Percentiles rank a stretch among this genome's conserved stretches.
phyloP scores from a whole-genome alignment of 139 green algal species.

The Micractinium sp. region DNA sequence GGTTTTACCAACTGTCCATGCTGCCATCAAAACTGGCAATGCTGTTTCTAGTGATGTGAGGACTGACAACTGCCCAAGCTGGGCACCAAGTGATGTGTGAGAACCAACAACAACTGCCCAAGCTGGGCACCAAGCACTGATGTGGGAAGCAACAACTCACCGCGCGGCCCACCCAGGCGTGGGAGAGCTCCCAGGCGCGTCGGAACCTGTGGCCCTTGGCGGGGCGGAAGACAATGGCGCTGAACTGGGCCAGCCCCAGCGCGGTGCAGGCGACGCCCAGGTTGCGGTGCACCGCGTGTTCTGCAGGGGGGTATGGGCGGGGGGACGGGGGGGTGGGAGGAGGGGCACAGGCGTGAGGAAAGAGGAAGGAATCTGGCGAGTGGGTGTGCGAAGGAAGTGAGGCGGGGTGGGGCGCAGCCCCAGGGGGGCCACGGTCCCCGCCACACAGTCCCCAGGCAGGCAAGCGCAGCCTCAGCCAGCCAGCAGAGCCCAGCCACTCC shows the following conservation, averaged over 20 bases:
- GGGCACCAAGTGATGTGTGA: too few relatives aligned
- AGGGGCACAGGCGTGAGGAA: too few relatives aligned
- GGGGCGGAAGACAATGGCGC: not conserved
- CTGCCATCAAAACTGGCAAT: too few relatives aligned
- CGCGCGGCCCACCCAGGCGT: slow-evolving; percentile 34
- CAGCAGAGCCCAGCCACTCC: too few relatives aligned
- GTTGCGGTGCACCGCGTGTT: slow-evolving; percentile 35
- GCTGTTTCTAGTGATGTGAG: not conserved
- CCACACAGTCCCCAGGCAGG: too few relatives aligned
- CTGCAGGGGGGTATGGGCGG: too few relatives aligned
- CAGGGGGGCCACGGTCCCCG: not conserved
- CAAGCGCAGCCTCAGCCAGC: too few relatives aligned
- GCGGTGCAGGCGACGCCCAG: slow-evolving; percentile 50
- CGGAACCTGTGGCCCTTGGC: not conserved
- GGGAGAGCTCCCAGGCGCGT: slow-evolving; percentile 20
- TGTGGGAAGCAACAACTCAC: not conserved
- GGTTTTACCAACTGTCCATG: too few relatives aligned
- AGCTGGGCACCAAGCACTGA: not conserved
- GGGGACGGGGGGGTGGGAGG: too few relatives aligned
- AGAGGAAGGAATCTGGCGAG: not conserved
- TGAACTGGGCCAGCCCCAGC: slow-evolving; percentile 34
- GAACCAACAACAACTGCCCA: not conserved
- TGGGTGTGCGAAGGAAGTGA: not conserved
- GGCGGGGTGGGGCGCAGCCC: not conserved
- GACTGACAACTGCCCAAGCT: not conserved